Evolutionary conservation across 306 rosid genomes (phyloP), one percentile per base, ranked within the genome.

Genomic region (Mimosa bimucronata): DNA sequence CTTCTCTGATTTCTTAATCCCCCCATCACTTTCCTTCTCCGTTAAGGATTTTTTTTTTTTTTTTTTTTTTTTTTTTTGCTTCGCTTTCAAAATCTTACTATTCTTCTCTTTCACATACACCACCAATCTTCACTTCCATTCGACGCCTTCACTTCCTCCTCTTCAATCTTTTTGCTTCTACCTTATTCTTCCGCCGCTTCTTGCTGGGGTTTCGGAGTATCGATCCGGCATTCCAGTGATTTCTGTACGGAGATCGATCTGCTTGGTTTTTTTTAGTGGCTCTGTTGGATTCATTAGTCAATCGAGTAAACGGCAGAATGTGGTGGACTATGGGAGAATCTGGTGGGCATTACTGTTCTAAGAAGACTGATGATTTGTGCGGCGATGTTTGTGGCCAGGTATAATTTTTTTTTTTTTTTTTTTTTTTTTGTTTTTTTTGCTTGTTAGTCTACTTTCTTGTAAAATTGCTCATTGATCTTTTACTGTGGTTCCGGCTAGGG

Each of bases 331-430:
- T 84, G 90, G 90, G 91, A 7, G 97, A 92, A 75, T 71, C 86
- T 4, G 97, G 91, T 41, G 90, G 91, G 21, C 90, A 88, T 73
- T 88, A 89, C 82, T 91, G 97, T 67, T 73, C 90, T 34, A 93
- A 93, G 83, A 93, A 93, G 78, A 81, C 89, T 4, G 94, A 92
- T 81, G 93, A 87, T 89, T 83, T 85, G 40, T 92, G 91, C 78
- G 91, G 80, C 29, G 86, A 89, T 82, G 88, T 91, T 84, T 92
- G 97, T 74, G 94, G 92, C 76, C 94, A 91, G 97, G 97, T 93
- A 64, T 42, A 68, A 26, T 25, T 3, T 64, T 18, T 5, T 67
- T 0, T 29, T 67, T 52, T 61, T 64, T 46, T 13, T 45, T 15
- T 12, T 3, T 3, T 15, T 1, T 9, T 26, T 26, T 10, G 8